These are phyloP conservation scores for Steccherinum ochraceum DNA, from an alignment of 768 basidiomycete genomes.

Conservation along the genomic window DNA sequence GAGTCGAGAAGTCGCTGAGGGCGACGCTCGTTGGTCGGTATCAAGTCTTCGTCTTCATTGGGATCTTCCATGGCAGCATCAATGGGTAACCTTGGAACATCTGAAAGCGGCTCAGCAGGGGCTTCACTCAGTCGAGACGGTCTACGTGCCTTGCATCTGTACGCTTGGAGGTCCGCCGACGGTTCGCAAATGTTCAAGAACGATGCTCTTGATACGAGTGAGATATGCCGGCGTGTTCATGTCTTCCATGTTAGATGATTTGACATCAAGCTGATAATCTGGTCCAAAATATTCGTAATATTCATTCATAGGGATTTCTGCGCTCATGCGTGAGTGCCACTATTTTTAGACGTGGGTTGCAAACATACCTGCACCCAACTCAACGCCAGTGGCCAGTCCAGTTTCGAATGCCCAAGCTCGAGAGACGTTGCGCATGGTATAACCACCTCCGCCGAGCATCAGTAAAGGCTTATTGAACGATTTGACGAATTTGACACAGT, in stretches of 20 bases:
- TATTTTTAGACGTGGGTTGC: neutral
- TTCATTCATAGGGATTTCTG: slow-evolving; percentile 97
- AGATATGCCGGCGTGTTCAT: slow-evolving; percentile 91
- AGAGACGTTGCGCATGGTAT: slow-evolving; percentile 97
- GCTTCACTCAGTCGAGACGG: neutral
- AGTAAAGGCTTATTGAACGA: slow-evolving; percentile 93
- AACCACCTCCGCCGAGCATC: slow-evolving; percentile 93
- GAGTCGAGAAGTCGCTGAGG: slow-evolving; percentile 75
- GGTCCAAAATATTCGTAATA: slow-evolving; percentile 99
- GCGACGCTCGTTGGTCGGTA: slow-evolving; percentile 69
- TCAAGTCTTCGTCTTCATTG: slow-evolving; percentile 77
- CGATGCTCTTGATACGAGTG: slow-evolving; percentile 86
- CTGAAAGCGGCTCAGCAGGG: slow-evolving; percentile 39
- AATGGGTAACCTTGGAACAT: slow-evolving; percentile 77
- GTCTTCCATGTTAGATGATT: slow-evolving; percentile 91
- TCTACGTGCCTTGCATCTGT: slow-evolving; percentile 73
- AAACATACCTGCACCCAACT: slow-evolving; percentile 70
- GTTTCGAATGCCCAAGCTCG: slow-evolving; percentile 98
- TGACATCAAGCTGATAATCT: slow-evolving; percentile 93
- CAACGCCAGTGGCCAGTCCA: slow-evolving; percentile 94
- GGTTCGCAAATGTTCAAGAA: slow-evolving; percentile 85
- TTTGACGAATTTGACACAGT: slow-evolving; percentile 96
- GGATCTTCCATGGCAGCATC: slow-evolving; percentile 81
- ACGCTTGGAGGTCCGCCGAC: slow-evolving; percentile 87
- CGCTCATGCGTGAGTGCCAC: neutral